A percentile compares a stretch with the other conserved stretches of the same genome.
phyloP scores from a whole-genome alignment of 2,329 filamentous ascomycete species.

The Colletotrichum cuscutae region DNA sequence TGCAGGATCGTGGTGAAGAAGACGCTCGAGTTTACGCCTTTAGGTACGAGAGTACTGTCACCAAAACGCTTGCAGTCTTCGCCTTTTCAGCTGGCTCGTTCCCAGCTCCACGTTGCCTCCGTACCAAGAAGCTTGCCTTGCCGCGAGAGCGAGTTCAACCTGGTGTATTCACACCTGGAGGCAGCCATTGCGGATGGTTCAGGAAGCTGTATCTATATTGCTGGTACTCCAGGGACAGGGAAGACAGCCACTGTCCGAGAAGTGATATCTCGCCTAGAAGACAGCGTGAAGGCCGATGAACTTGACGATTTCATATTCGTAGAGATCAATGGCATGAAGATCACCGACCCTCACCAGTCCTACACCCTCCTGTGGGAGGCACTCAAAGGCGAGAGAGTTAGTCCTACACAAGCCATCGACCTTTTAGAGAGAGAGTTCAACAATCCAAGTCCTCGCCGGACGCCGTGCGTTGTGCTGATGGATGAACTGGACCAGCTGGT shows the following conservation, averaged over 20 bases:
- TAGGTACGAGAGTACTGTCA: slow-evolving; percentile 88
- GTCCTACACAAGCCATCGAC: slow-evolving; percentile 89
- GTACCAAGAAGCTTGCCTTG: slow-evolving; percentile 91
- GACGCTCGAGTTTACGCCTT: slow-evolving; percentile 91
- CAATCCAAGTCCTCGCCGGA: slow-evolving; percentile 87
- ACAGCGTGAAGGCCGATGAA: slow-evolving; percentile 88
- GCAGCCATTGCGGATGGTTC: slow-evolving; percentile 93
- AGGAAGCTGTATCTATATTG: slow-evolving; percentile 98
- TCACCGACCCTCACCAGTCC: slow-evolving; percentile 96
- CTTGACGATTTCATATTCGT: slow-evolving; percentile 99
- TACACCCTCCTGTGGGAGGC: slow-evolving; percentile 97
- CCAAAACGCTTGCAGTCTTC: slow-evolving; percentile 80
- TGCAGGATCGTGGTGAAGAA: slow-evolving; percentile 79
- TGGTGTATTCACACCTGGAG: slow-evolving; percentile 93
- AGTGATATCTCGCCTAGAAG: slow-evolving; percentile 88
- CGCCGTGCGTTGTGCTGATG: slow-evolving; percentile 97
- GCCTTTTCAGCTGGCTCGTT: slow-evolving; percentile 91
- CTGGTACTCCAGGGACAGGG: slow-evolving; percentile 96
- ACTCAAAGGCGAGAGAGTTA: slow-evolving; percentile 90
- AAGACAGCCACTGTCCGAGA: slow-evolving; percentile 98
- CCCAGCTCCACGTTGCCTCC: slow-evolving; percentile 90
- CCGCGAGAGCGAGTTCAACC: slow-evolving; percentile 88
- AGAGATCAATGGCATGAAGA: slow-evolving; percentile 99
- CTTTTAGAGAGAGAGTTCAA: slow-evolving; percentile 93
- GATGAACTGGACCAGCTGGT: slow-evolving; percentile 98